Percentiles rank a stretch among this genome's conserved stretches.
Conservation (phyloP, 148 eudicot genomes). For the Pharnaceum exiguum region DNA sequence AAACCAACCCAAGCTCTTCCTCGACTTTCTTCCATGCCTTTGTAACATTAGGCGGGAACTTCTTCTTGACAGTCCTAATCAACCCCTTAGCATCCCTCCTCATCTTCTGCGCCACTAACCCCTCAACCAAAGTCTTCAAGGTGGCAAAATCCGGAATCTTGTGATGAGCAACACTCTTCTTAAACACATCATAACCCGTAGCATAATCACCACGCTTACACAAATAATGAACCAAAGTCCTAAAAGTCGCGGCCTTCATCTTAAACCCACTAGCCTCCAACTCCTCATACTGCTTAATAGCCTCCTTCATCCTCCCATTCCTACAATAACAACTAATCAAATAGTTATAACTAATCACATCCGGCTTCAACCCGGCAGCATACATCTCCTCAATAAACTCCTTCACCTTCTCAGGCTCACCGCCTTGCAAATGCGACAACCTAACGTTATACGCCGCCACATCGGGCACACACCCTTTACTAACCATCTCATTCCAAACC, state of each 20-base stretch:
- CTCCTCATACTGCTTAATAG: slow-evolving; percentile 48
- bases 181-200: slow-evolving; percentile 65
- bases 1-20: slow-evolving; percentile 54
- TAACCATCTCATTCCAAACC: slow-evolving; percentile 68
- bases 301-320: slow-evolving; percentile 65
- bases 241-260: slow-evolving; percentile 69
- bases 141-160: slow-evolving; percentile 80
- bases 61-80: slow-evolving; percentile 70
- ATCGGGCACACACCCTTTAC: slow-evolving; percentile 50
- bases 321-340: slow-evolving; percentile 67
- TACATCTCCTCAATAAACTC: slow-evolving; percentile 62
- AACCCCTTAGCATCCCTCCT: slow-evolving; percentile 50
- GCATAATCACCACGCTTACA: slow-evolving; percentile 52
- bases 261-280: slow-evolving; percentile 44
- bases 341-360: slow-evolving; percentile 60
- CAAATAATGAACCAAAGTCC: slow-evolving; percentile 53
- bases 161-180: slow-evolving; percentile 52
- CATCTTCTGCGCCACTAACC: slow-evolving; percentile 45
- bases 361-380: slow-evolving; percentile 48
- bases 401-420: slow-evolving; percentile 49
- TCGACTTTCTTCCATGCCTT: slow-evolving; percentile 58
- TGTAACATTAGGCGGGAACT: slow-evolving; percentile 54
- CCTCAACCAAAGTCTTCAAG: slow-evolving; percentile 60
- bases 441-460: slow-evolving; percentile 65
- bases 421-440: slow-evolving; percentile 40